phyloP scores from a whole-genome alignment of 257 asterid species.

The Nicotiana benthamiana region DNA sequence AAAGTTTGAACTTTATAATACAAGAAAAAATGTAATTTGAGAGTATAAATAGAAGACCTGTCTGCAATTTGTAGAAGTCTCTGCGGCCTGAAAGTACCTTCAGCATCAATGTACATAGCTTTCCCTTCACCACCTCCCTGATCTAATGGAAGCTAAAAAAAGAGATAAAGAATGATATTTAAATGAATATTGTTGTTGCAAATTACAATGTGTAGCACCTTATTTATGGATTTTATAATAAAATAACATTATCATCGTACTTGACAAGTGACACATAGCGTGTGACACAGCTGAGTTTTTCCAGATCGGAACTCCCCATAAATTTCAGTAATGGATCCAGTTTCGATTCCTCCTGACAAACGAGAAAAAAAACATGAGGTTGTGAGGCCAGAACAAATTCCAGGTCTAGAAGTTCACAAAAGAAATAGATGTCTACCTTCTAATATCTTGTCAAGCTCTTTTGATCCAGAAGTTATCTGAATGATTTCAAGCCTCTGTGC shows the following conservation, averaged over 20 bases:
- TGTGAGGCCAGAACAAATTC: not conserved
- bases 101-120: conserved; percentile 98
- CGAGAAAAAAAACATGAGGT: not conserved
- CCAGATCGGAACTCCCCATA: conserved; percentile 95
- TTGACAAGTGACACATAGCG: conserved; percentile 92
- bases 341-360: conserved; percentile 81
- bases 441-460: conserved; percentile 83
- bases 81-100: conserved; percentile 97
- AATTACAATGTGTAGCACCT: not conserved
- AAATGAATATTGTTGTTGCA: not conserved
- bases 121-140: conserved; percentile 99
- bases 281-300: conserved; percentile 96
- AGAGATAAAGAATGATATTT: not conserved
- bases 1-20: not conserved
- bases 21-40: not conserved
- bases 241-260: conserved; percentile 25
- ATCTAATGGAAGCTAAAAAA: conserved; percentile 77
- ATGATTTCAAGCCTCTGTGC: conserved; percentile 95
- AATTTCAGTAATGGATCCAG: conserved; percentile 86
- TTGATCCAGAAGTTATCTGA: conserved; percentile 91
- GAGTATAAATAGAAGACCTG: conserved; percentile 36
- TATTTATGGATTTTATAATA: not conserved
- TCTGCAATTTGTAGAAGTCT: conserved; percentile 93
- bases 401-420: not conserved
- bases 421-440: conserved; percentile 45